Conservation (phyloP, 1,284 basidiomycete species). For the Marasmius oreades region DNA sequence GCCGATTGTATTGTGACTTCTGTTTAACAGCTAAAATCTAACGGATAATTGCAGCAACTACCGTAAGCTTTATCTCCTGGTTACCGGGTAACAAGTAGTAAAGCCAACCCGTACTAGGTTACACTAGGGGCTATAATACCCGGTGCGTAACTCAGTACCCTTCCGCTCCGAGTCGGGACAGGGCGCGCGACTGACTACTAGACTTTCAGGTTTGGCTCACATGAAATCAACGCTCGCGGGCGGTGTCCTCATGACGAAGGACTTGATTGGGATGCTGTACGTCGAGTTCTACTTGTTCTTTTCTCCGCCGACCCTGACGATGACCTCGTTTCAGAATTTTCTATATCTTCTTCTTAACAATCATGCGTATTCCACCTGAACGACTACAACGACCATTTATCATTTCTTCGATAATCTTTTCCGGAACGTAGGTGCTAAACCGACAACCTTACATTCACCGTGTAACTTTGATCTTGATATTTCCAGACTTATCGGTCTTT, state of each 20-base stretch:
- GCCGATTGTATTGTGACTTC: neutral
- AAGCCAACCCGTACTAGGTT: slow-evolving; percentile 3
- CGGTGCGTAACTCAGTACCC: neutral
- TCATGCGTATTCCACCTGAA: slow-evolving; percentile 19
- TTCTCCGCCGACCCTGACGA: neutral
- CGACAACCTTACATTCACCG: neutral
- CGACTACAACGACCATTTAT: slow-evolving; percentile 18
- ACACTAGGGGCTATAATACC: slow-evolving; percentile 15
- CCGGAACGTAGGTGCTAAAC: slow-evolving; percentile 11
- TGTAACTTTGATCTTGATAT: neutral
- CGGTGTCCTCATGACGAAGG: slow-evolving; percentile 18
- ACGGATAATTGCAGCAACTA: slow-evolving; percentile 1
- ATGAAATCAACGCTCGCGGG: slow-evolving; percentile 17
- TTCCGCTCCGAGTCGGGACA: neutral
- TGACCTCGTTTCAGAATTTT: slow-evolving; percentile 12
- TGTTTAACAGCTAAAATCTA: neutral
- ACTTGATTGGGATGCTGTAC: slow-evolving; percentile 20
- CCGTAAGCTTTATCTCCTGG: slow-evolving; percentile 7
- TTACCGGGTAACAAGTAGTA: neutral
- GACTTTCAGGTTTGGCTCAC: slow-evolving; percentile 11
- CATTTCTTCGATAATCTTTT: slow-evolving; percentile 15
- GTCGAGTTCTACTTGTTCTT: slow-evolving; percentile 7
- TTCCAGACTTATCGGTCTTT: slow-evolving; percentile 17
- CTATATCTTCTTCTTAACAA: slow-evolving; percentile 19
- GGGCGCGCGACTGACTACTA: neutral